Base-by-base conservation (phyloP, 495 filamentous ascomycete genomes). In the Hyaloscypha finlandica region DNA sequence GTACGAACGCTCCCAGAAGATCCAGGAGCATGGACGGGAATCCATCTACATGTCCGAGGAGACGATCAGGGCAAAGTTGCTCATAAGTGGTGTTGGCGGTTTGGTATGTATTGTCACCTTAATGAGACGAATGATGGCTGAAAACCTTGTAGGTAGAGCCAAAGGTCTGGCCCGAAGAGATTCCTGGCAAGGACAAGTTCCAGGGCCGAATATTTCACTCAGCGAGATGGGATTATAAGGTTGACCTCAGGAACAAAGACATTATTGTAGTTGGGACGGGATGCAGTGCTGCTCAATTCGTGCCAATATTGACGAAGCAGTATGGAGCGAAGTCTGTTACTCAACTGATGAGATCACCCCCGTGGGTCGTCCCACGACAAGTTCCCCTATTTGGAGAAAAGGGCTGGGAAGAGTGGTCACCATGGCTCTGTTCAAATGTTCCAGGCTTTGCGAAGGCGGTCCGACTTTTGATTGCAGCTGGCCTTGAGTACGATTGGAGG, bases 301-400 rank as follows among this genome's bases (percentile, higher is more conserved):
- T 83, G 14, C 81, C 81, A 19, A 67, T 65, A 8, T 64, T 83
- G 2, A 70, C 75, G 11, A 67, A 78, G n/a, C 53, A 68, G 9
- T 70, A 74, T 29, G 73, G 70, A 31, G 84, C 80, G 35, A 86
- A 83, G 70, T 87, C 84, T 9, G 80, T 89, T 6, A 87, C 84
- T 1, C 87, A 90, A 58, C 60, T 90, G 32, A 88, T 89, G 83
- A 73, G 88, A 9, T 84, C 83, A 30, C 85, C 88, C 22, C 88
- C 87, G 8, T 90, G 88, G 88, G 80, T 89, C 0, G 76, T 78
- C 2, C 80, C 83, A 9, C 69, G 73, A 35, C 59, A 69, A 33
- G 59, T 68, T n/a, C 77, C 78, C 62, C 76, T 77, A 64, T 14
- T 63, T 69, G 53, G 77, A 68, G 65, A 77, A 58, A 67, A 76